Conservation (phyloP, 257 asterid genomes). For the Nicotiana undulata region DNA sequence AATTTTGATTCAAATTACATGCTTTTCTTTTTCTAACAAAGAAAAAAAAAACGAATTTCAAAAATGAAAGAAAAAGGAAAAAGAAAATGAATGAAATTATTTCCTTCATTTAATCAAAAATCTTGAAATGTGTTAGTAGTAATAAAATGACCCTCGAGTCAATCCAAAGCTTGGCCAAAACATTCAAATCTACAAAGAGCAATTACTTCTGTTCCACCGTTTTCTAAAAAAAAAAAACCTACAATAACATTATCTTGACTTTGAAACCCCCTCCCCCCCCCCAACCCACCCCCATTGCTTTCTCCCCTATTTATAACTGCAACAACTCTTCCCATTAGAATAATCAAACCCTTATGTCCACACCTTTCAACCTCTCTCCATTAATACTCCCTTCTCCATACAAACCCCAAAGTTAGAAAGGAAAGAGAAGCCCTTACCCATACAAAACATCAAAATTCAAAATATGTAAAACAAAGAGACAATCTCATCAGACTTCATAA, state of each 20-base stretch:
- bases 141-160: constrained; percentile 37
- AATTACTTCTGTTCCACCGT: constrained; percentile 34
- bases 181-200: constrained; percentile 5
- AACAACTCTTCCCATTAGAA: constrained; percentile 41
- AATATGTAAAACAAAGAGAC: constrained; percentile 28
- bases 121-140: constrained; percentile 4
- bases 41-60: neutral
- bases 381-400: constrained; percentile 32
- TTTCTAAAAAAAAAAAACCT: constrained; percentile 27
- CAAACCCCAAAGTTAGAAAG: constrained; percentile 4
- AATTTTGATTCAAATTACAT: neutral
- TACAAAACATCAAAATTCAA: constrained; percentile 11
- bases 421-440: neutral
- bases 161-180: constrained; percentile 24
- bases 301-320: constrained; percentile 31
- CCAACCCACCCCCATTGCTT: neutral
- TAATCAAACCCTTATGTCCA: constrained; percentile 10
- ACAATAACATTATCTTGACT: constrained; percentile 36
- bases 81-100: neutral
- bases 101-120: neutral
- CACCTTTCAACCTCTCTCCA: constrained; percentile 25
- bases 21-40: neutral
- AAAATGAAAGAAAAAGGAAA: neutral
- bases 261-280: constrained; percentile 9
- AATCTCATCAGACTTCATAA: constrained; percentile 37